These are phyloP conservation scores for Rachicladosporium sp. DNA, from an alignment of 2,329 filamentous ascomycete genomes.

Conservation along the genomic window DNA sequence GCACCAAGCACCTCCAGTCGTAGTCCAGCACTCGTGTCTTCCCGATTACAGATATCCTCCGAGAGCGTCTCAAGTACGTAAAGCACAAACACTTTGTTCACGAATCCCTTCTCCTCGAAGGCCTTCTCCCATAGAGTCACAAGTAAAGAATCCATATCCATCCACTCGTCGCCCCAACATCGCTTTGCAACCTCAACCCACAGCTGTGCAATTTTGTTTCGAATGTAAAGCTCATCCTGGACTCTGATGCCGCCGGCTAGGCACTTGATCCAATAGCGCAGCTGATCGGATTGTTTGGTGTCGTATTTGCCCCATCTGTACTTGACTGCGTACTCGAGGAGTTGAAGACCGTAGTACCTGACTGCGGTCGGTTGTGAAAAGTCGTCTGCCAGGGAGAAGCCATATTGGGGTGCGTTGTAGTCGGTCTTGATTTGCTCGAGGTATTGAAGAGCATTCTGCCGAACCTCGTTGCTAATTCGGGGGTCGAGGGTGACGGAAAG, in stretches of 20 bases:
- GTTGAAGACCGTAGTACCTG: conserved; percentile 83
- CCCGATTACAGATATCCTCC: conserved; percentile 81
- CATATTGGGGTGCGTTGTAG: conserved; percentile 68
- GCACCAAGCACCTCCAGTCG: conserved; percentile 76
- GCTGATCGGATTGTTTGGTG: conserved; percentile 50
- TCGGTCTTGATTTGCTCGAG: conserved; percentile 76
- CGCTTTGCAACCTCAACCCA: conserved; percentile 94
- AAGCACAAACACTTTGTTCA: conserved; percentile 76
- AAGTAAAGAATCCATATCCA: conserved; percentile 80
- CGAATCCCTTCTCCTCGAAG: conserved; percentile 26
- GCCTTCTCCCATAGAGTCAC: conserved; percentile 60
- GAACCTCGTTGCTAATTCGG: conserved; percentile 65
- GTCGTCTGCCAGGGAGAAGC: conserved; percentile 70
- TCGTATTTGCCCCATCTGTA: conserved; percentile 71
- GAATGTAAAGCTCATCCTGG: conserved; percentile 67
- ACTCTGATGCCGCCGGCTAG: conserved; percentile 60
- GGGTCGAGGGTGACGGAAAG: conserved; percentile 80
- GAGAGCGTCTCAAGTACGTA: conserved; percentile 82
- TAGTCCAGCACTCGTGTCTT: conserved; percentile 74
- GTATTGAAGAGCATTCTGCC: conserved; percentile 70
- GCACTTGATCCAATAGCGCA: conserved; percentile 67
- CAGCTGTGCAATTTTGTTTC: conserved; percentile 87
- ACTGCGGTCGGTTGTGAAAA: conserved; percentile 65
- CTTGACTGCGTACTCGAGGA: conserved; percentile 80
- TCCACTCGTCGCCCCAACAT: conserved; percentile 76